Evolutionary conservation across 805 yeast species (phyloP).

Genomic region (Metschnikowia proteae): DNA sequence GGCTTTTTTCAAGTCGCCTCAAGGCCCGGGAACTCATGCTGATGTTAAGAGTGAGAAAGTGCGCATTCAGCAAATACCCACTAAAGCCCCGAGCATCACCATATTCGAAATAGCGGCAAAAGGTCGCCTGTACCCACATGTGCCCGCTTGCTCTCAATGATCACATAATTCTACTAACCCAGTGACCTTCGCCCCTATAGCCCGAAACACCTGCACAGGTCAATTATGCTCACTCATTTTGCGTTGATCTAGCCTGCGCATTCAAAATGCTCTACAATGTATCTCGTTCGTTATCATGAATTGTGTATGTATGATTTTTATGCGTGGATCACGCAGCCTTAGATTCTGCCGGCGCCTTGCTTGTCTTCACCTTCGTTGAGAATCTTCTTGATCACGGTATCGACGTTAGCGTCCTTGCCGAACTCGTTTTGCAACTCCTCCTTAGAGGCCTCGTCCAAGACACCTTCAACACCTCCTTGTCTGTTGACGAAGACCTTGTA

Average conservation of each 20-base stretch:
- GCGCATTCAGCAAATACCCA: neutral
- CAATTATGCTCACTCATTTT: too few species aligned
- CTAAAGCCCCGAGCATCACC: neutral
- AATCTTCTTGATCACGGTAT: constrained; percentile 57
- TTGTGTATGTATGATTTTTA: neutral
- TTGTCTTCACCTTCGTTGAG: constrained; percentile 57
- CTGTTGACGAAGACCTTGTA: constrained; percentile 63
- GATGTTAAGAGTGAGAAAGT: neutral
- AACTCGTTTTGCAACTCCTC: constrained; percentile 64
- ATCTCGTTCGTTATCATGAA: neutral
- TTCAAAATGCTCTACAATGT: neutral
- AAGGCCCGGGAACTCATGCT: constrained; percentile 29
- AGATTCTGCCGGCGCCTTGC: constrained; percentile 21
- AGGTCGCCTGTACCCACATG: too few species aligned
- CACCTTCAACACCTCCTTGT: constrained; percentile 70
- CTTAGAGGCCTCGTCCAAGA: constrained; percentile 66
- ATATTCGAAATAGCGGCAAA: too few species aligned
- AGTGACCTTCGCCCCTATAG: too few species aligned
- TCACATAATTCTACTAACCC: too few species aligned
- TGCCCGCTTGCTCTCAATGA: too few species aligned
- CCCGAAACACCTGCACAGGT: too few species aligned
- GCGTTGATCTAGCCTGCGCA: too few species aligned
- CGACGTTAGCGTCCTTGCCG: constrained; percentile 48
- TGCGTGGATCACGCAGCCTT: neutral
- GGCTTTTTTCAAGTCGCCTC: constrained; percentile 21